Percentiles rank a stretch among this genome's conserved stretches.
These are phyloP conservation scores for Corynascus novoguineensis DNA, from an alignment of 495 filamentous ascomycete genomes.

Conservation along the genomic window DNA sequence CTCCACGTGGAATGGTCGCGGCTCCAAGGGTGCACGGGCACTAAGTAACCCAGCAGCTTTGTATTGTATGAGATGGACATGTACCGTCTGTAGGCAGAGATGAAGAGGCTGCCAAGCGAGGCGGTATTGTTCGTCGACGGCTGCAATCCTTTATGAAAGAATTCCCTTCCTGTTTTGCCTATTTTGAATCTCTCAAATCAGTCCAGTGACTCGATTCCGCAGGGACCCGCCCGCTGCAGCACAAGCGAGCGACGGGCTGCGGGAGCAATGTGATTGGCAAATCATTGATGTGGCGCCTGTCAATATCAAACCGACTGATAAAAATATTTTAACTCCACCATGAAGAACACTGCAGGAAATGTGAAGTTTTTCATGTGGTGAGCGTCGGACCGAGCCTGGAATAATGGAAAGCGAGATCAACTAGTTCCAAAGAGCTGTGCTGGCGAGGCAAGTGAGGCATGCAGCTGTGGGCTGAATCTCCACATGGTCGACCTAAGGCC, in stretches of 20 bases:
- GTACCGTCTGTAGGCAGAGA: not conserved
- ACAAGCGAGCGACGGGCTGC: too few relatives aligned
- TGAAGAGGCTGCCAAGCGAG: not conserved
- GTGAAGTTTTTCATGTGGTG: too few relatives aligned
- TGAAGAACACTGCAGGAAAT: too few relatives aligned
- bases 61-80: too few relatives aligned
- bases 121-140: not conserved
- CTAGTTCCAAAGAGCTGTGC: not conserved
- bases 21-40: too few relatives aligned
- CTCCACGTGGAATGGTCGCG: not conserved
- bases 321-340: too few relatives aligned
- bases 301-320: too few relatives aligned
- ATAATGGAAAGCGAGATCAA: not conserved
- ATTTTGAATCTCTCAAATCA: not conserved
- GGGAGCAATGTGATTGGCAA: not conserved
- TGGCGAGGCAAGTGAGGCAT: not conserved
- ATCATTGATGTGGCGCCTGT: too few relatives aligned
- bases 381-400: too few relatives aligned
- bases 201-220: not conserved
- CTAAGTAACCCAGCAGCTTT: too few relatives aligned
- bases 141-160: not conserved
- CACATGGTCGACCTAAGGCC: constrained; percentile 1
- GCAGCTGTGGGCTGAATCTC: not conserved
- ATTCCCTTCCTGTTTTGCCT: not conserved
- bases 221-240: not conserved